Evolutionary conservation across 305 asterid species (phyloP), one percentile per base, ranked within the genome.

Genomic region (Fraxinus latifolia): DNA sequence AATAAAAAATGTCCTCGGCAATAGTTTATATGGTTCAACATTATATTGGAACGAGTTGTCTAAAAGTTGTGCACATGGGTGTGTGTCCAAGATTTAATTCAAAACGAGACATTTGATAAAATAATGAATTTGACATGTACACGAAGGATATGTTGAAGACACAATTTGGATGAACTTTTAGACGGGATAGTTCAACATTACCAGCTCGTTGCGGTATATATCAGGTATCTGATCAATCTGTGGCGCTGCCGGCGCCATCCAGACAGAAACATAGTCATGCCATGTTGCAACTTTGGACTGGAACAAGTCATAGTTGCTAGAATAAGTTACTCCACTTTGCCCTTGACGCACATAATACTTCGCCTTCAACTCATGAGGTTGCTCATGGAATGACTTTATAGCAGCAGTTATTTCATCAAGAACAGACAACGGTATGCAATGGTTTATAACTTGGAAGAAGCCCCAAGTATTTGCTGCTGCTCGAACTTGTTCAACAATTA

Each of bases 271-370:
- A 65, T 65, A 65, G 33, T 65, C 72, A 23, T 65, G 72, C 72
- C 72, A 65, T 8, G 72, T 65, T 8, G 72, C 72, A 65, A 65
- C 72, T 1, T 65, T 11, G n/a, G 72, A 65, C 72, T 65, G 11
- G 32, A 65, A 65, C 72, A 65, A 65, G 72, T 65, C 72, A 25
- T 65, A 65, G n/a, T 65, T 65, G 32, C 72, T 65, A 25, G 72
- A 25, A 65, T 65, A 65, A 65, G 72, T 65, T 27, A 25, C 72
- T 11, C 72, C 72, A 23, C 17, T 65, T 65, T 65, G 72, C 72
- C 72, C 72, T 65, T 27, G 31, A 21, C 72, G 31, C 15, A 65
- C 33, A 25, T 65, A 65, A 65, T 65, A 25, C 34, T 65, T 65
- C 4, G 72, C 72, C 72, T 65, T 65, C 33, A 3, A 65, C 34